Conservation (phyloP, 176 grass and related monocot species). For the Puya raimondii region DNA sequence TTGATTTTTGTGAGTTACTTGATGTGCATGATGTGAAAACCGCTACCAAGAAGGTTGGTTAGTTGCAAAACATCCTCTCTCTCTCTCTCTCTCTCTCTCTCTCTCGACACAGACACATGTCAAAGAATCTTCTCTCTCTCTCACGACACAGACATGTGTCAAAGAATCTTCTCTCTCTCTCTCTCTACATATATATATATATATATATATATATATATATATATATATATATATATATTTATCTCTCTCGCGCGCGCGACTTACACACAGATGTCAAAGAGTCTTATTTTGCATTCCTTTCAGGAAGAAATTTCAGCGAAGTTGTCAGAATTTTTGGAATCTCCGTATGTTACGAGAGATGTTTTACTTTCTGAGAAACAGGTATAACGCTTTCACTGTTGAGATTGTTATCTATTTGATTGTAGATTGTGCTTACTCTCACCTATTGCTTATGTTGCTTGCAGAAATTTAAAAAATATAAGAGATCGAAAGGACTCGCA, state of each 20-base stretch:
- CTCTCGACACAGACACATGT: too few relatives aligned
- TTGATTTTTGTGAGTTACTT: constrained; percentile 85
- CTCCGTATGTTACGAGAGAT: constrained; percentile 75
- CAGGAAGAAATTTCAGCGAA: constrained; percentile 87
- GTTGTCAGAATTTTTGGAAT: constrained; percentile 88
- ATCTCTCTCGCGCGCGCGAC: too few relatives aligned
- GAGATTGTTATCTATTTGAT: not conserved
- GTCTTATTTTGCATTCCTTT: constrained; percentile 8
- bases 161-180: too few relatives aligned
- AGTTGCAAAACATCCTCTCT: not conserved
- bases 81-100: constrained; percentile 1
- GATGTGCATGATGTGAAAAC: constrained; percentile 45
- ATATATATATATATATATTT: too few relatives aligned
- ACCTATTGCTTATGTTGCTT: not conserved
- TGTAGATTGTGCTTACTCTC: not conserved
- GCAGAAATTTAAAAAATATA: constrained; percentile 54
- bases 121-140: too few relatives aligned
- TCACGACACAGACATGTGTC: too few relatives aligned
- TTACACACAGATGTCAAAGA: not conserved
- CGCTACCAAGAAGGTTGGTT: constrained; percentile 67
- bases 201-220: too few relatives aligned
- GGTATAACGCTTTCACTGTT: not conserved
- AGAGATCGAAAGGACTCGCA: constrained; percentile 34
- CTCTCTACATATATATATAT: too few relatives aligned
- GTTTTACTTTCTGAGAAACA: constrained; percentile 59